Conservation (phyloP, 768 basidiomycete genomes). For the Calocera viscosa region DNA sequence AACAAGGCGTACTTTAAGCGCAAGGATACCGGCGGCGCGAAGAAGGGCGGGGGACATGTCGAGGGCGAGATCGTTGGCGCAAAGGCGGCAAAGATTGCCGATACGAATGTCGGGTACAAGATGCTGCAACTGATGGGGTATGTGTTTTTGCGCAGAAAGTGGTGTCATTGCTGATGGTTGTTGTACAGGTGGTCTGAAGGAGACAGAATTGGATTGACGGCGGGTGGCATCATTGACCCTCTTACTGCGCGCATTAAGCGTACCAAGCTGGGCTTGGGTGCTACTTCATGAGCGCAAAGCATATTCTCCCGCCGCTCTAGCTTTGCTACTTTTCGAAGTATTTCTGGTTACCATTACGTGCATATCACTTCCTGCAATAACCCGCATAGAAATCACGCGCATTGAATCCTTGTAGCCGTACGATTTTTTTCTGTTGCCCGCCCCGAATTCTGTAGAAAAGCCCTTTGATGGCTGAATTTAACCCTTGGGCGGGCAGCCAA, state of each 20-base stretch:
- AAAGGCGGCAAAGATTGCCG: conserved; percentile 66
- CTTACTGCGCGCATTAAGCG: conserved; percentile 76
- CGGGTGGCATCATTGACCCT: conserved; percentile 57
- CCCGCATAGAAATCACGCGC: too few species aligned
- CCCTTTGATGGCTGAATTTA: not conserved
- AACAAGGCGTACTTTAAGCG: conserved; percentile 24
- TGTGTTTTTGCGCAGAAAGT: conserved; percentile 12
- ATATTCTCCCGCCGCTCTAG: not conserved
- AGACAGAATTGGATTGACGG: conserved; percentile 48
- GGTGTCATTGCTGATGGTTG: not conserved
- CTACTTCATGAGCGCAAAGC: conserved; percentile 21
- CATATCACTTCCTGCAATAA: not conserved
- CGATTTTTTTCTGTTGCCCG: too few species aligned
- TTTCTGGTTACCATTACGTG: not conserved
- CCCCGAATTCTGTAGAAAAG: not conserved
- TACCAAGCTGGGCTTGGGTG: conserved; percentile 75
- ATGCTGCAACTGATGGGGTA: conserved; percentile 78
- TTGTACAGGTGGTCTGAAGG: conserved; percentile 59
- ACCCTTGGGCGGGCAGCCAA: not conserved
- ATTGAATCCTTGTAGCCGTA: too few species aligned
- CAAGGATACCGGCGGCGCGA: conserved; percentile 16
- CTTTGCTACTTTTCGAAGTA: not conserved
- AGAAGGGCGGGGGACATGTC: conserved; percentile 35
- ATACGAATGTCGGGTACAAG: conserved; percentile 72
- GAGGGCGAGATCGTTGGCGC: conserved; percentile 87